Evolutionary conservation across 2,329 filamentous ascomycete species (phyloP).

Genomic region (Graphilbum sp.): DNA sequence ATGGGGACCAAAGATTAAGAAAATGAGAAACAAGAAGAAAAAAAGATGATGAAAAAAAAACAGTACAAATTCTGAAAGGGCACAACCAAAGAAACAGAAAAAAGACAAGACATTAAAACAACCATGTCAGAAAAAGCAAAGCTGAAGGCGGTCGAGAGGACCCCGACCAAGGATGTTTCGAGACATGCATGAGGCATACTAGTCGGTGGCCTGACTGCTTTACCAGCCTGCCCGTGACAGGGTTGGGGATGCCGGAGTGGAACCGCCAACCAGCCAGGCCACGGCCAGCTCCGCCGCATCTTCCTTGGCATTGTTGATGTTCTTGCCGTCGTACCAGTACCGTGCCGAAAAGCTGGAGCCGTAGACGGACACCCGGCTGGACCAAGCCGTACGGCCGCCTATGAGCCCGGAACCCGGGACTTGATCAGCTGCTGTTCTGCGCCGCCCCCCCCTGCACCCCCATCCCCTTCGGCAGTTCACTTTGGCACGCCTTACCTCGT

Average conservation of each 20-base stretch:
- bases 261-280: conserved; percentile 31
- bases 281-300: conserved; percentile 78
- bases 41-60: not conserved
- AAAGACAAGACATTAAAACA: not conserved
- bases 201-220: not conserved
- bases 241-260: conserved; percentile 23
- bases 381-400: conserved; percentile 89
- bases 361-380: conserved; percentile 58
- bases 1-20: not conserved
- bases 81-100: not conserved
- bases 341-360: conserved; percentile 51
- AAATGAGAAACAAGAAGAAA: not conserved
- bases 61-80: too few species aligned
- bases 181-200: not conserved
- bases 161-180: too few species aligned
- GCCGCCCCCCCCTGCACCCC: too few species aligned
- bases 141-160: too few species aligned
- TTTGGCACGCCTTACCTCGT: conserved; percentile 15
- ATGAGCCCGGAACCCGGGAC: not conserved
- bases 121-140: not conserved
- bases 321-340: conserved; percentile 85
- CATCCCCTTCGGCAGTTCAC: too few species aligned
- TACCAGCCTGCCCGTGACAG: conserved; percentile 14
- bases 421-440: not conserved
- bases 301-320: conserved; percentile 74